Evolutionary conservation across 306 rosid genomes (phyloP).

Genomic region (Ziziphus jujuba): DNA sequence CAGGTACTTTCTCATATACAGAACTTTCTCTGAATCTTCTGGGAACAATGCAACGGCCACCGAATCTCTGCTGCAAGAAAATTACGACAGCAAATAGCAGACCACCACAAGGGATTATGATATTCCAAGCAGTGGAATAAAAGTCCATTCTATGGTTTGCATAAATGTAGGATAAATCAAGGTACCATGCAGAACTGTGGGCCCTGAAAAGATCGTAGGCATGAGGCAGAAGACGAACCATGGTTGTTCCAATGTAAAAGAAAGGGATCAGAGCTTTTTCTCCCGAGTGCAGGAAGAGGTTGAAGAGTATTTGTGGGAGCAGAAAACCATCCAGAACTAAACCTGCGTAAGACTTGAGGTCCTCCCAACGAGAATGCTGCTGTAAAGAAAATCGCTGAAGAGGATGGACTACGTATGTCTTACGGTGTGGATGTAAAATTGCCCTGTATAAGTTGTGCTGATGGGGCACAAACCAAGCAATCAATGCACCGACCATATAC

Average conservation of each 20-base stretch:
- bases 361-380: constrained; percentile 58
- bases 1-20: constrained; percentile 72
- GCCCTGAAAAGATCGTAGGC: constrained; percentile 85
- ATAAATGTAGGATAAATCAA: constrained; percentile 61
- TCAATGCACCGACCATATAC: constrained; percentile 57
- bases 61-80: constrained; percentile 80
- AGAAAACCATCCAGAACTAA: constrained; percentile 75
- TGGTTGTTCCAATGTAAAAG: constrained; percentile 68
- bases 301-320: constrained; percentile 72
- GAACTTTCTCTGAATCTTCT: constrained; percentile 45
- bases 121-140: constrained; percentile 88
- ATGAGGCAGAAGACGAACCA: constrained; percentile 78
- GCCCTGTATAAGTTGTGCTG: constrained; percentile 25
- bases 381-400: constrained; percentile 21
- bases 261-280: constrained; percentile 47
- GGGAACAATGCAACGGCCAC: constrained; percentile 73
- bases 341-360: constrained; percentile 67
- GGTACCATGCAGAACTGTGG: constrained; percentile 53
- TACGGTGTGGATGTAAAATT: constrained; percentile 42
- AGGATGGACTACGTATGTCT: constrained; percentile 18
- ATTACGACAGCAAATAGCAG: constrained; percentile 55
- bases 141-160: constrained; percentile 73
- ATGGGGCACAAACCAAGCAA: constrained; percentile 49
- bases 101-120: constrained; percentile 57
- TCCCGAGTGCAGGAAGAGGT: constrained; percentile 47